A percentile compares a stretch with the other conserved stretches of the same genome.
These are phyloP conservation scores for Colletotrichum melonis DNA, from an alignment of 2,329 filamentous ascomycete species.

Conservation along the genomic window DNA sequence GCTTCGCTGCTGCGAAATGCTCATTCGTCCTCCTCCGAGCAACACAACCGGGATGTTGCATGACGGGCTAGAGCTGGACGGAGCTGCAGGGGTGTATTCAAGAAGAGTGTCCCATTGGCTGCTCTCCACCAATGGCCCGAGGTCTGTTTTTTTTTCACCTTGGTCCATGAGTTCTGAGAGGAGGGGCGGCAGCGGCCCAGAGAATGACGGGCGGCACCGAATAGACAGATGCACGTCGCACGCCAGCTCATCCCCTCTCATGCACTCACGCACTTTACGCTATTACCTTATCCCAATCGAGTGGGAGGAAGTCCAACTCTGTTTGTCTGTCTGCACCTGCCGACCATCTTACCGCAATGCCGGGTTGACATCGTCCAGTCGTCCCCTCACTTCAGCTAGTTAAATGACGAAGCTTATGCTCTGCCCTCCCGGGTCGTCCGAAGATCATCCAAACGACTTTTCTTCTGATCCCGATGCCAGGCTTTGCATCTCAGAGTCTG, in stretches of 20 bases:
- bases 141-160: conserved; percentile 14
- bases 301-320: background rate
- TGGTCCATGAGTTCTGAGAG: background rate
- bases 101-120: conserved; percentile 9
- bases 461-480: background rate
- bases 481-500: background rate
- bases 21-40: conserved; percentile 25
- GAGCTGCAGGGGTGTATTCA: conserved; percentile 30
- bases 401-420: conserved; percentile 28
- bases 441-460: conserved; percentile 29
- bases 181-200: background rate
- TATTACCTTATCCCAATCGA: conserved; percentile 14
- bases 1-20: conserved; percentile 24
- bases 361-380: conserved; percentile 7
- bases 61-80: conserved; percentile 24
- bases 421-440: conserved; percentile 15
- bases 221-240: conserved; percentile 8
- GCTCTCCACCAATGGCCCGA: conserved; percentile 8
- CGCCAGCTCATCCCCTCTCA: conserved; percentile 12
- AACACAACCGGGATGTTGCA: conserved; percentile 26
- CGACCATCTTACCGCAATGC: background rate
- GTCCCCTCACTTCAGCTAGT: background rate
- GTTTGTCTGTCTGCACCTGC: background rate
- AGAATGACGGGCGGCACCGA: conserved; percentile 16
- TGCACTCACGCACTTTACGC: background rate